Conservation (phyloP, 257 asterid species). For the Fraxinus quadrangulata region DNA sequence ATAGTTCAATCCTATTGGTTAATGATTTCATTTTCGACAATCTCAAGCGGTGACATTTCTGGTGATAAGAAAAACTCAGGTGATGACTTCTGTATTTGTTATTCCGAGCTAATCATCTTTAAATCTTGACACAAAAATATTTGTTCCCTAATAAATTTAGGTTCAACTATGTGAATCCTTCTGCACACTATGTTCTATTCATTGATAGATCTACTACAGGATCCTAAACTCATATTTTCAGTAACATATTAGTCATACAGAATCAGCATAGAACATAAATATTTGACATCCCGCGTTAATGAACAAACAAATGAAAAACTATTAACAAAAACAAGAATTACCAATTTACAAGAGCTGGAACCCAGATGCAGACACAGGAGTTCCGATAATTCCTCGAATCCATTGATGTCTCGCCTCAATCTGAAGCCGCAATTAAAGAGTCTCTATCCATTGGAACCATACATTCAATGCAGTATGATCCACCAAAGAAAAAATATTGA, state of each 20-base stretch:
- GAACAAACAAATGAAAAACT: conserved; percentile 22
- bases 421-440: conserved; percentile 29
- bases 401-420: conserved; percentile 23
- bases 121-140: too few relatives aligned
- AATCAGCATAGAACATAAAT: background rate
- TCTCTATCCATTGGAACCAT: conserved; percentile 16
- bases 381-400: conserved; percentile 31
- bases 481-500: conserved; percentile 10
- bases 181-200: background rate
- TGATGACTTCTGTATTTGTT: background rate
- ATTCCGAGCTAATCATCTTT: background rate
- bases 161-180: background rate
- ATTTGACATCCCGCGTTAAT: background rate
- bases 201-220: background rate
- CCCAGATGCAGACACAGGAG: conserved; percentile 40
- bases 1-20: background rate
- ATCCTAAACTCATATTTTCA: background rate
- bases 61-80: background rate
- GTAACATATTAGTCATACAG: background rate
- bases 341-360: conserved; percentile 69
- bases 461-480: conserved; percentile 11
- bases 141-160: background rate
- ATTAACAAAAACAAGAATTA: conserved; percentile 41
- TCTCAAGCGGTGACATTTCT: background rate
- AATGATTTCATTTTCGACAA: background rate